Evolutionary conservation across 352 stramenopile species (phyloP).

Genomic region (Phytophthora cajani): DNA sequence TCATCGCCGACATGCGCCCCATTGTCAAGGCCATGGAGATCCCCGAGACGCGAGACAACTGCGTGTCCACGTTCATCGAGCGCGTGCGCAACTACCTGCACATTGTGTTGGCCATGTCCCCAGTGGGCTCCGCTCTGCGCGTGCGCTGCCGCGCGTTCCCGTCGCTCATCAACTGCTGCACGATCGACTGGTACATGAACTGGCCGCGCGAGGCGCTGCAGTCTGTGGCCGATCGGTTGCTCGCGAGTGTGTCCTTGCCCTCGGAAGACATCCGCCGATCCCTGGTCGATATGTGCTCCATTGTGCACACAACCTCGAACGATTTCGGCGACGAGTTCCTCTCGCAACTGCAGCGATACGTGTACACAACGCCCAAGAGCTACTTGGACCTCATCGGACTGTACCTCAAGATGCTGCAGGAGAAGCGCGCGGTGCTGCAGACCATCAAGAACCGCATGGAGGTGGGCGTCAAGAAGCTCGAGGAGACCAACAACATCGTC

Average conservation of each 20-base stretch:
- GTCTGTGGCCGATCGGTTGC: slow-evolving; percentile 89
- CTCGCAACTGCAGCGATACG: slow-evolving; percentile 86
- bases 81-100: slow-evolving; percentile 94
- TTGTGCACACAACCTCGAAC: slow-evolving; percentile 93
- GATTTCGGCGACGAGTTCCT: slow-evolving; percentile 90
- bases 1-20: slow-evolving; percentile 92
- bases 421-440: slow-evolving; percentile 85
- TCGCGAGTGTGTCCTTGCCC: slow-evolving; percentile 83
- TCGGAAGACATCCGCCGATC: slow-evolving; percentile 72
- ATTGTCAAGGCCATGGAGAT: slow-evolving; percentile 90
- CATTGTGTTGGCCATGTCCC: slow-evolving; percentile 95
- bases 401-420: slow-evolving; percentile 93
- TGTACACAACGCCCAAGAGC: slow-evolving; percentile 97
- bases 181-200: slow-evolving; percentile 96
- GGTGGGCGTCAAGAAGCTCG: slow-evolving; percentile 93
- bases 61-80: slow-evolving; percentile 89
- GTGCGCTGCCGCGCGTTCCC: slow-evolving; percentile 94
- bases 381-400: slow-evolving; percentile 96
- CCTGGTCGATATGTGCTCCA: slow-evolving; percentile 92
- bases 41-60: slow-evolving; percentile 93
- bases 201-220: slow-evolving; percentile 94
- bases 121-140: slow-evolving; percentile 92
- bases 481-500: slow-evolving; percentile 95
- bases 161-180: slow-evolving; percentile 96
- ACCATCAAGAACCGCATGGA: slow-evolving; percentile 91